Conservation (phyloP, 2,329 filamentous ascomycete species). For the Didymella pinodella region DNA sequence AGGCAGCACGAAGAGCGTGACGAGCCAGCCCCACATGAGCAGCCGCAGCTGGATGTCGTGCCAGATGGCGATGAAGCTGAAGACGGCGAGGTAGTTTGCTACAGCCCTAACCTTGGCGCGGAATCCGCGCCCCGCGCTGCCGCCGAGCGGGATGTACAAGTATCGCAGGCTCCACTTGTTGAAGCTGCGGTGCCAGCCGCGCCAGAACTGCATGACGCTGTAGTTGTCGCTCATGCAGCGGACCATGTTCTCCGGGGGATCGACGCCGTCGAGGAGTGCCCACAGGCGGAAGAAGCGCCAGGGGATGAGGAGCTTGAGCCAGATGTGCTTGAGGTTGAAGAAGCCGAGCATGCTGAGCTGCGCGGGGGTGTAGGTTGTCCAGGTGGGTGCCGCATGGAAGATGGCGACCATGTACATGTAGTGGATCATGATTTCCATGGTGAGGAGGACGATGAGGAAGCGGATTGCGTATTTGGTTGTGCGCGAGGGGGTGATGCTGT, state of each 20-base stretch:
- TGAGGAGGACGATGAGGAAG: constrained; percentile 79
- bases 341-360: constrained; percentile 91
- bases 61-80: constrained; percentile 97
- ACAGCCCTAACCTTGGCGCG: constrained; percentile 65
- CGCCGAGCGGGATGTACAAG: constrained; percentile 90
- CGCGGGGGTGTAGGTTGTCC: constrained; percentile 83
- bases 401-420: constrained; percentile 95
- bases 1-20: constrained; percentile 91
- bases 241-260: constrained; percentile 98
- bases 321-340: constrained; percentile 97
- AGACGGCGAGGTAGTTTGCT: constrained; percentile 81
- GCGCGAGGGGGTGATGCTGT: constrained; percentile 73
- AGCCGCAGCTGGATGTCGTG: constrained; percentile 93
- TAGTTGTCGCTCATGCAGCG: constrained; percentile 97
- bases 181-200: constrained; percentile 92
- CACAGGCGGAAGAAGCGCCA: constrained; percentile 99
- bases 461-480: constrained; percentile 84
- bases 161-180: constrained; percentile 96
- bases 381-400: constrained; percentile 78
- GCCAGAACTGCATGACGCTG: constrained; percentile 90
- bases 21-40: constrained; percentile 95
- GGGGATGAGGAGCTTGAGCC: constrained; percentile 94
- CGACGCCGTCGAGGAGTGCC: constrained; percentile 87
- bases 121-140: constrained; percentile 56
- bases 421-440: constrained; percentile 87